A percentile compares a stretch with the other conserved stretches of the same genome.
Conservation (phyloP, 106 monocot genomes). For the Acorus gramineus region DNA sequence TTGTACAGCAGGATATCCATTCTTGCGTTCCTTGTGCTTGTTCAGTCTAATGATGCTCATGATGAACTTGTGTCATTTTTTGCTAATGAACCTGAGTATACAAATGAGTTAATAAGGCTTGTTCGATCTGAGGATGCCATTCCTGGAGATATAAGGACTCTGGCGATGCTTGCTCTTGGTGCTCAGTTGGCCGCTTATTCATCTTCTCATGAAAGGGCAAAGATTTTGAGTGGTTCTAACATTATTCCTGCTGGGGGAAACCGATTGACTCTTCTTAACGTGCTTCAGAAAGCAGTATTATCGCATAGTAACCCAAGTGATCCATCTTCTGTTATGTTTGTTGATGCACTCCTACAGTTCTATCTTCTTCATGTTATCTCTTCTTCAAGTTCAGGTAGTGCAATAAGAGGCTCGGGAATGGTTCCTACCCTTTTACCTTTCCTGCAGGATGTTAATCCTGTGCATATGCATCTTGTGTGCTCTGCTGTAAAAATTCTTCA, state of each 20-base stretch:
- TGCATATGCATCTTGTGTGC: slow-evolving; percentile 78
- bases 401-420: slow-evolving; percentile 77
- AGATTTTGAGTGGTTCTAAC: slow-evolving; percentile 85
- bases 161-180: slow-evolving; percentile 89
- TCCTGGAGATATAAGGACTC: slow-evolving; percentile 64
- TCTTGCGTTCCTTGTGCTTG: slow-evolving; percentile 83
- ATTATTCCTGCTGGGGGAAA: slow-evolving; percentile 95
- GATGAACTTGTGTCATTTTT: slow-evolving; percentile 93
- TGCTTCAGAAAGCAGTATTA: slow-evolving; percentile 83
- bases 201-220: slow-evolving; percentile 89
- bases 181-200: slow-evolving; percentile 94
- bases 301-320: slow-evolving; percentile 68
- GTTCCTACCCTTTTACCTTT: slow-evolving; percentile 81
- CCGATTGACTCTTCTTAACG: slow-evolving; percentile 78
- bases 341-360: slow-evolving; percentile 92
- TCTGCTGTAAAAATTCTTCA: slow-evolving; percentile 88
- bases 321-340: slow-evolving; percentile 77
- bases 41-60: slow-evolving; percentile 94
- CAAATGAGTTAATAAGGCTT: slow-evolving; percentile 85
- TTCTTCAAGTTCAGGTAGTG: slow-evolving; percentile 90
- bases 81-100: slow-evolving; percentile 96
- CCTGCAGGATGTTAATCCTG: slow-evolving; percentile 55
- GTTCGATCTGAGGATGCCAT: slow-evolving; percentile 85
- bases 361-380: slow-evolving; percentile 90
- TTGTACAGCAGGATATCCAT: slow-evolving; percentile 81